Conservation (phyloP, 352 stramenopile genomes). For the Globisporangium lucens region DNA sequence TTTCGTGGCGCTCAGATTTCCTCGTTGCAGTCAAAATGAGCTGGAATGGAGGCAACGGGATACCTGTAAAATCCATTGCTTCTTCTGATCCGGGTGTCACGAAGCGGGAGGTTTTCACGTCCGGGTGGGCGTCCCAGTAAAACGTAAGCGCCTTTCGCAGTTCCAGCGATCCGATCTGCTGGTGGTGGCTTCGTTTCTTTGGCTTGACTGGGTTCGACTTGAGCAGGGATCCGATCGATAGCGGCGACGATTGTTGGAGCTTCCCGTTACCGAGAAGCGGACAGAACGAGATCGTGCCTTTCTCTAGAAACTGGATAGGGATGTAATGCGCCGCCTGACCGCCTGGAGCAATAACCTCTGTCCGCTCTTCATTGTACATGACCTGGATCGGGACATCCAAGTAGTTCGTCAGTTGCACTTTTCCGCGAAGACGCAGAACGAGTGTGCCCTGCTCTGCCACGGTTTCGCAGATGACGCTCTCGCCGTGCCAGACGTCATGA, state of each 20-base stretch:
- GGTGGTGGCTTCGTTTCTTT: constrained; percentile 26
- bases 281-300: constrained; percentile 66
- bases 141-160: constrained; percentile 68
- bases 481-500: constrained; percentile 65
- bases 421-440: constrained; percentile 71
- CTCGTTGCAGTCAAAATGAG: constrained; percentile 64
- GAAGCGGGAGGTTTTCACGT: constrained; percentile 14
- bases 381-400: constrained; percentile 69
- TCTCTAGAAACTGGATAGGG: constrained; percentile 76
- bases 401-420: constrained; percentile 77
- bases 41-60: constrained; percentile 67
- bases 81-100: neutral
- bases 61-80: constrained; percentile 11
- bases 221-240: constrained; percentile 64
- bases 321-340: constrained; percentile 63
- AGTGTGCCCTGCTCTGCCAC: constrained; percentile 83
- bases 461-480: constrained; percentile 84
- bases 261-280: constrained; percentile 58
- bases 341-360: constrained; percentile 48
- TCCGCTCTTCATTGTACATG: constrained; percentile 65
- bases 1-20: constrained; percentile 79
- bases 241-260: constrained; percentile 50
- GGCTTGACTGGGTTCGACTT: constrained; percentile 28
- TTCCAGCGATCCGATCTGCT: constrained; percentile 57
- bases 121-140: constrained; percentile 59